Percentiles rank a stretch among this genome's conserved stretches.
Conservation (phyloP, 2,329 filamentous ascomycete species). For the Colletotrichum tabaci region DNA sequence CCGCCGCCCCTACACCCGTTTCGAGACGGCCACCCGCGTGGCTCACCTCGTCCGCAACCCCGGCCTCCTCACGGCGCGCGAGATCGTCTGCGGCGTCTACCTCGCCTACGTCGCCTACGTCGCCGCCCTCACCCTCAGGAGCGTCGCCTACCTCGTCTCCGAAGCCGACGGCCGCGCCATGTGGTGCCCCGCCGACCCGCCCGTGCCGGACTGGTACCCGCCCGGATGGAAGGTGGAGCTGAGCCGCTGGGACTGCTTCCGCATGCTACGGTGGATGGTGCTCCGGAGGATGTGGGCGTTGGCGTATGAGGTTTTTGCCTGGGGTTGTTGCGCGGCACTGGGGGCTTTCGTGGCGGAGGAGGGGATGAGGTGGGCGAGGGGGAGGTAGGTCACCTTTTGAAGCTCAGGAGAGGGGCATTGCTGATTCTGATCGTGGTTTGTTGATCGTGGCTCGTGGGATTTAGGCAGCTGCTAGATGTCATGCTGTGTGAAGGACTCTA, state of each 20-base stretch:
- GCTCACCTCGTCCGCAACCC: constrained; percentile 10
- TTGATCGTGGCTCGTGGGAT: not conserved
- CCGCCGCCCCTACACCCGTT: constrained; percentile 7
- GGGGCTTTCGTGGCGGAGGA: not conserved
- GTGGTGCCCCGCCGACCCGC: constrained; percentile 8
- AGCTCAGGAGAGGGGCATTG: not conserved
- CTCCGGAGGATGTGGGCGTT: not conserved
- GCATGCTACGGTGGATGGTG: constrained; percentile 2
- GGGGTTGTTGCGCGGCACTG: constrained; percentile 9
- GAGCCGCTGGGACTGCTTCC: constrained; percentile 6
- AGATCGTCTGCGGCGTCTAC: constrained; percentile 12
- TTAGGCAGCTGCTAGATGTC: not conserved
- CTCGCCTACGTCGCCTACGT: constrained; percentile 22
- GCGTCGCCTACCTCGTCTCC: constrained; percentile 21
- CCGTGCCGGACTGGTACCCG: constrained; percentile 24
- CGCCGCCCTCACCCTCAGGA: constrained; percentile 4
- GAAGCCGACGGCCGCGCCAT: not conserved
- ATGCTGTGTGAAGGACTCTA: not conserved
- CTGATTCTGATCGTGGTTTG: too few species aligned
- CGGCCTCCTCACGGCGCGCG: not conserved
- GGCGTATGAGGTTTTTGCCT: constrained; percentile 18
- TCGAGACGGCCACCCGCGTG: not conserved
- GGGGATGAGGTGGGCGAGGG: not conserved
- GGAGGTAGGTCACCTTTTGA: not conserved
- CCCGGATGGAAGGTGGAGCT: constrained; percentile 25